Percentiles rank a stretch among this genome's conserved stretches.
Conservation (phyloP, 164 flowering plant species). For the Piper betle region DNA sequence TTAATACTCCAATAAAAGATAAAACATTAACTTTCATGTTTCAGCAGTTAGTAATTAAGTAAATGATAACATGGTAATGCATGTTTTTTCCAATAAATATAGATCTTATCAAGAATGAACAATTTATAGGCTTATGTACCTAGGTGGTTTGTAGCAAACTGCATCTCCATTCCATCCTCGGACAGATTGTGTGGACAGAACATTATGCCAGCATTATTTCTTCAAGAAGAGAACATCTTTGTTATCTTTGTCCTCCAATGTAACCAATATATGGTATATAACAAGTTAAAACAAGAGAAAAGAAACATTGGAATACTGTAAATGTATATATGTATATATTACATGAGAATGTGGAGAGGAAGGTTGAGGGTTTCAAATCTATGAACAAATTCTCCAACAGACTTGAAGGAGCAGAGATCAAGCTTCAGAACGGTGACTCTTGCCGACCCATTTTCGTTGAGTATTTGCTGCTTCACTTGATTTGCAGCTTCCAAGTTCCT, state of each 20-base stretch:
- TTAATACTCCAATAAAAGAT: too few relatives aligned
- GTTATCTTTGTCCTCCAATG: neutral
- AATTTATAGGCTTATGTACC: conserved; percentile 24
- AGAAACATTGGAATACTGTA: neutral
- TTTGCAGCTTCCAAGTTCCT: conserved; percentile 76
- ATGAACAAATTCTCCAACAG: conserved; percentile 48
- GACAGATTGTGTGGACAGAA: conserved; percentile 87
- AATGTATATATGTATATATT: conserved; percentile 1
- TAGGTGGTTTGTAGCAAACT: conserved; percentile 89
- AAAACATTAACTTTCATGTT: too few relatives aligned
- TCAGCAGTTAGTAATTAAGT: too few relatives aligned
- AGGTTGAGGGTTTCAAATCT: conserved; percentile 49
- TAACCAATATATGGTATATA: neutral
- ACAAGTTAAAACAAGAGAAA: neutral
- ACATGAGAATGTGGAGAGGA: conserved; percentile 90
- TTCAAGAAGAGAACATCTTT: conserved; percentile 14
- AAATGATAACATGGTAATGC: neutral
- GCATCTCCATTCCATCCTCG: conserved; percentile 74
- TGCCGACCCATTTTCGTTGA: conserved; percentile 36
- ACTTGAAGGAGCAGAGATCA: conserved; percentile 67
- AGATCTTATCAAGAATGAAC: neutral
- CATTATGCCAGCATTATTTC: conserved; percentile 96
- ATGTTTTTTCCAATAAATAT: neutral
- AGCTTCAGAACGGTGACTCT: conserved; percentile 52
- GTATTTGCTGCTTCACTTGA: conserved; percentile 48